A percentile compares a stretch with the other conserved stretches of the same genome.
Evolutionary conservation across 768 basidiomycete genomes (phyloP).

Genomic region (Mrakia frigida): DNA sequence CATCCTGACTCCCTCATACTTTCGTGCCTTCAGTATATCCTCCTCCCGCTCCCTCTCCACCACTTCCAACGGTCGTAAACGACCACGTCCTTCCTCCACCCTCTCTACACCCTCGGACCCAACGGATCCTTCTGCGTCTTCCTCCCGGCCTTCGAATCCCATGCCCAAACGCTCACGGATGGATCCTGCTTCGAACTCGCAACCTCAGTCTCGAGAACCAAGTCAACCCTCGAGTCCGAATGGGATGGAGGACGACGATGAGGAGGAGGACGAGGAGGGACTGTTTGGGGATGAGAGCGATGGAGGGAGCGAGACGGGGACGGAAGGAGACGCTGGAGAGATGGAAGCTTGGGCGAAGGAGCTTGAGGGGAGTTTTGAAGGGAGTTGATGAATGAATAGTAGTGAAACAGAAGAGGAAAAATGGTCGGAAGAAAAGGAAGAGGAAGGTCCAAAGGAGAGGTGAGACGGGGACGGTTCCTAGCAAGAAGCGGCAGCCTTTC

Average conservation of each 20-base stretch:
- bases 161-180: not conserved
- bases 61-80: not conserved
- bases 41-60: not conserved
- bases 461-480: too few species aligned
- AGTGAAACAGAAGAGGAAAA: too few species aligned
- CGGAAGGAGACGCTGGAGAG: conserved; percentile 41
- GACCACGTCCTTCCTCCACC: conserved; percentile 2
- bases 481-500: too few species aligned
- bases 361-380: conserved; percentile 14
- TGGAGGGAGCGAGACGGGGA: conserved; percentile 37
- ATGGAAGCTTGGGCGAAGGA: conserved; percentile 24
- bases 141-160: not conserved
- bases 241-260: conserved; percentile 31
- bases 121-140: not conserved
- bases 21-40: not conserved
- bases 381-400: not conserved
- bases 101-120: not conserved
- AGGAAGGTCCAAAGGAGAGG: too few species aligned
- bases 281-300: conserved; percentile 45
- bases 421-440: too few species aligned
- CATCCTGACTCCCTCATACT: not conserved
- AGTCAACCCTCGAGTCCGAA: too few species aligned
- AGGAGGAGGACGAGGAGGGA: conserved; percentile 29
- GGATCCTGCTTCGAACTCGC: not conserved
- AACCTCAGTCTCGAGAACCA: too few species aligned